phyloP scores from a whole-genome alignment of 176 grass and related monocot species.

The Thalia dealbata region DNA sequence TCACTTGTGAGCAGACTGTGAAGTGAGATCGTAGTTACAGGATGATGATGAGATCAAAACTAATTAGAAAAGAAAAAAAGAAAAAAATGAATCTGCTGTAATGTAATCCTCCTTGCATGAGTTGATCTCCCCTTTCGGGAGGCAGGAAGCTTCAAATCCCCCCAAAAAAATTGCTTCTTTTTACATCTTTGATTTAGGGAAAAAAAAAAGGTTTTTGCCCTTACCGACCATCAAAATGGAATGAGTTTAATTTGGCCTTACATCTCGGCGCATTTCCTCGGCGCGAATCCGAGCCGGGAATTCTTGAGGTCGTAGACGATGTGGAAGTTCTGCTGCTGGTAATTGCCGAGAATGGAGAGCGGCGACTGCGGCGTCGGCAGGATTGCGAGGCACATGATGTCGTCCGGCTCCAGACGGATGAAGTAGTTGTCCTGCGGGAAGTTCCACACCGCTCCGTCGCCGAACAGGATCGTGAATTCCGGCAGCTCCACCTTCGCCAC shows the following conservation, averaged over 20 bases:
- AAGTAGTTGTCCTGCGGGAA: slow-evolving; percentile 93
- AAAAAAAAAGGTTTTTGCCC: not conserved
- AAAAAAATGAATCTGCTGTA: not conserved
- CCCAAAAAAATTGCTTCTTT: not conserved
- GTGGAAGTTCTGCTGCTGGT: slow-evolving; percentile 97
- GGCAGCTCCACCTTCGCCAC: slow-evolving; percentile 55
- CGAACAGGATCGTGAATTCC: slow-evolving; percentile 48
- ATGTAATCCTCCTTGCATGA: not conserved
- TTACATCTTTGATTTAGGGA: not conserved
- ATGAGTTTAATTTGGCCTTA: slow-evolving; percentile 4
- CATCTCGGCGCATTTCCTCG: slow-evolving; percentile 60
- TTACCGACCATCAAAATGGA: no score
- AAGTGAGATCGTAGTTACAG: not conserved
- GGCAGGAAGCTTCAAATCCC: not conserved
- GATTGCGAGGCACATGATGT: slow-evolving; percentile 64
- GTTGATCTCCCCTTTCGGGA: not conserved
- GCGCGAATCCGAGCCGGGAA: slow-evolving; percentile 65
- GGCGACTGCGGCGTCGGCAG: slow-evolving; percentile 47
- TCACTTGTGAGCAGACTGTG: not conserved
- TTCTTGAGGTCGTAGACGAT: slow-evolving; percentile 61
- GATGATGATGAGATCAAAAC: not conserved
- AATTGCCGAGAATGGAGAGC: slow-evolving; percentile 77
- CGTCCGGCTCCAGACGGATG: slow-evolving; percentile 56
- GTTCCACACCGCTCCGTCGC: slow-evolving; percentile 68
- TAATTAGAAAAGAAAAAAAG: not conserved